These are phyloP conservation scores for Candida sanyiensis DNA, from an alignment of 805 yeast genomes.

Conservation along the genomic window DNA sequence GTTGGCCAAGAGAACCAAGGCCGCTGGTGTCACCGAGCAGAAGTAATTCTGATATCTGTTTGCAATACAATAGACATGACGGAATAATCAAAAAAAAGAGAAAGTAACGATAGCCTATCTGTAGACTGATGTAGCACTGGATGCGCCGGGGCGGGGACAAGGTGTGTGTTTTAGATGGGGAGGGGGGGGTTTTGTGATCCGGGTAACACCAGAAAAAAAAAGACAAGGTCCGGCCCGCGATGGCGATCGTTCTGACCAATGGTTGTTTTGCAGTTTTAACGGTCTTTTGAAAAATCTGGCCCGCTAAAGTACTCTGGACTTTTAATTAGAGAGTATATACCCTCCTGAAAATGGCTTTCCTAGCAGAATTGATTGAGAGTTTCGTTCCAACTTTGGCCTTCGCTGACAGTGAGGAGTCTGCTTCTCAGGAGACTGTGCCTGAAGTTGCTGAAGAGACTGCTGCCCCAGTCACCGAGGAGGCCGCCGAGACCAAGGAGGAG, in stretches of 20 bases:
- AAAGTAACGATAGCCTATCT: no score
- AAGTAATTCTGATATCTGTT: constrained; percentile 9
- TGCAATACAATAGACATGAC: no score
- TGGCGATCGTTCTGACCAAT: constrained; percentile 12
- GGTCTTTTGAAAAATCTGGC: not conserved
- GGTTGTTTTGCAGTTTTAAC: constrained; percentile 2
- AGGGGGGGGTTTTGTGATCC: not conserved
- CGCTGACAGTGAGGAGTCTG: constrained; percentile 46
- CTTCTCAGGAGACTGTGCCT: constrained; percentile 5
- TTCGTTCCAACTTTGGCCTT: constrained; percentile 72
- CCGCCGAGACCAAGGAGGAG: no score
- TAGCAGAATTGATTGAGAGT: constrained; percentile 53
- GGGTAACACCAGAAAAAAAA: no score
- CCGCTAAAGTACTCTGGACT: not conserved
- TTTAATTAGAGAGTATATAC: not conserved
- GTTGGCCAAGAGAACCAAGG: constrained; percentile 35
- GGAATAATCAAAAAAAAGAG: no score
- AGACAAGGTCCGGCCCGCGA: no score
- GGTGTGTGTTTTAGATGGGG: no score
- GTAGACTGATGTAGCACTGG: no score
- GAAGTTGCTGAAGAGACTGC: constrained; percentile 10
- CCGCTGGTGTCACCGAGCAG: constrained; percentile 11
- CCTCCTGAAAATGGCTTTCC: constrained; percentile 13
- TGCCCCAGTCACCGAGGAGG: constrained; percentile 8
- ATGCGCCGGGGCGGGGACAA: no score